Evolutionary conservation across 345 rosid genomes (phyloP), one percentile per base, ranked within the genome.

Genomic region (Cardamine chenopodiifolia): DNA sequence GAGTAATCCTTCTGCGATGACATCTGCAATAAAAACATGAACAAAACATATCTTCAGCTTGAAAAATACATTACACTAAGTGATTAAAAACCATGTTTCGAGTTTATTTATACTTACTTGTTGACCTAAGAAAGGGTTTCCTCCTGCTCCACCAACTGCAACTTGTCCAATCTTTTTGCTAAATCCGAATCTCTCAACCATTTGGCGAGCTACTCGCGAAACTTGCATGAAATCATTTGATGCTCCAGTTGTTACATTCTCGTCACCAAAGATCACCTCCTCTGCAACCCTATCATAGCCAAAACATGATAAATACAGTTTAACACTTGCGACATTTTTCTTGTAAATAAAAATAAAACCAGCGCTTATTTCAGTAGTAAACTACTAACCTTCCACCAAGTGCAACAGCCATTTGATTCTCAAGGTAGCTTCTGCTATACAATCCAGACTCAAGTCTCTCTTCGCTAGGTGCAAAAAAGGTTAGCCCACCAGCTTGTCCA

Each of bases 201-300:
- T 95, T 80, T 95, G 99, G 71, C 99, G 88, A 20, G 99, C 99
- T 53, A 95, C 99, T 14, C 97, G 83, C 10, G 97, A 95, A n/a
- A 95, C 99, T 83, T 92, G 96, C 97, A 92, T 92, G 85, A 95
- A 92, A 81, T 95, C 99, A 29, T 85, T 95, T 5, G 99, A 95
- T 79, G 99, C 99, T 73, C 99, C 99, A 1, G 99, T 95, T 9
- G 97, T 95, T 70, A 95, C 99, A 80, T 95, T 95, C 37, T 95
- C 97, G 20, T 62, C 50, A 0, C 99, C 99, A 50, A 90, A 95
- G 28, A 95, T 95, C 11, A 95, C 97, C 73, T 95, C 99, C 79
- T 95, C 99, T 0, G 99, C 99, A 57, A 92, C 89, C 78, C 99
- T 92, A 73, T 8, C 34, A 65, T 22, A 35, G 39, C n/a, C 22